Percentiles rank a stretch among this genome's conserved stretches.
These are phyloP conservation scores for Coprinopsis marcescibilis DNA, from an alignment of 768 basidiomycete genomes.

Conservation along the genomic window DNA sequence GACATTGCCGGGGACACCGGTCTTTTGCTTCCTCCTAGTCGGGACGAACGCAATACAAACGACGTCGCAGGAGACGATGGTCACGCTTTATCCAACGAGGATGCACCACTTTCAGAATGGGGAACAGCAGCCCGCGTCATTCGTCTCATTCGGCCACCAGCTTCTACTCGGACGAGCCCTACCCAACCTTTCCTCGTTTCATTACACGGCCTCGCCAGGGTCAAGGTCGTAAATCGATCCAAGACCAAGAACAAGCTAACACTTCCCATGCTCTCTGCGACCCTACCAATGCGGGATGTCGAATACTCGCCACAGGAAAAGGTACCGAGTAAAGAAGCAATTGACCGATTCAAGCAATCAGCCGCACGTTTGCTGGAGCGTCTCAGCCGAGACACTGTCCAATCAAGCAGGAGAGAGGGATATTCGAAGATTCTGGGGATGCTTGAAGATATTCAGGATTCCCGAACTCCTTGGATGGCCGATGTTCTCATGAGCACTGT, in stretches of 20 bases:
- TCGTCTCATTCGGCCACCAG: conserved; percentile 58
- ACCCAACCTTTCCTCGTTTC: conserved; percentile 63
- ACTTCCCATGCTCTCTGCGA: conserved; percentile 18
- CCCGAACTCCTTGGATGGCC: conserved; percentile 66
- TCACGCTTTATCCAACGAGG: conserved; percentile 3
- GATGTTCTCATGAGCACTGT: conserved; percentile 68
- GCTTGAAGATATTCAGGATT: conserved; percentile 65
- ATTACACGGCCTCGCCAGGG: conserved; percentile 64
- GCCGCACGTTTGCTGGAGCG: conserved; percentile 65
- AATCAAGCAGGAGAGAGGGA: conserved; percentile 53
- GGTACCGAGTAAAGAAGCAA: conserved; percentile 45
- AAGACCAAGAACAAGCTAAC: conserved; percentile 20
- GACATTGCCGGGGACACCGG: neutral
- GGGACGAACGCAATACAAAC: neutral
- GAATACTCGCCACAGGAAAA: conserved; percentile 42
- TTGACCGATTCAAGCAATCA: conserved; percentile 64
- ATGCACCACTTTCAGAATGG: conserved; percentile 36
- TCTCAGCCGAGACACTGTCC: conserved; percentile 44
- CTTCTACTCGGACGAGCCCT: conserved; percentile 33
- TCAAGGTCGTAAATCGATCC: conserved; percentile 41
- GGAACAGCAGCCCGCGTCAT: conserved; percentile 70
- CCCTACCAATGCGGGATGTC: conserved; percentile 37
- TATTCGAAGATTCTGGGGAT: conserved; percentile 65
- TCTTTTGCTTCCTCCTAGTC: neutral
- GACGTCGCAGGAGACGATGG: neutral